A percentile compares a stretch with the other conserved stretches of the same genome.
Conservation (phyloP, 148 eudicot genomes). For the Suaeda aralocaspica region DNA sequence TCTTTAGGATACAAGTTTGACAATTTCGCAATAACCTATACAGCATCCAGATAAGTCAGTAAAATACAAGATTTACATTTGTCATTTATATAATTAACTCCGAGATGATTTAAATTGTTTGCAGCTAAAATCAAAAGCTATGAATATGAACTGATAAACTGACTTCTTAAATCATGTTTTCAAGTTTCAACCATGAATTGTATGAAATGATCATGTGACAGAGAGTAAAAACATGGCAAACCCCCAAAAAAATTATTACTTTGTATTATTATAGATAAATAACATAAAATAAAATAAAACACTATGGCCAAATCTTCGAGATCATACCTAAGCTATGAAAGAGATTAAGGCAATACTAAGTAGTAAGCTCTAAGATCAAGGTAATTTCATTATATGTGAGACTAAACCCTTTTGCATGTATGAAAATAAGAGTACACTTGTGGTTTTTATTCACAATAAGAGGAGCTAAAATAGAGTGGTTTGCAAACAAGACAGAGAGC, state of each 20-base stretch:
- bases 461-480: background rate
- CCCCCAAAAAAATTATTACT: too few relatives aligned
- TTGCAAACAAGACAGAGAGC: background rate
- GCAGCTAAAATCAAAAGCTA: background rate
- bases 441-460: too few relatives aligned
- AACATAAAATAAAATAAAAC: background rate
- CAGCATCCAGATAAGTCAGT: slow-evolving; percentile 15
- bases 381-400: background rate
- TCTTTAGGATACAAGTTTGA: slow-evolving; percentile 80
- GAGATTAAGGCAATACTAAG: background rate
- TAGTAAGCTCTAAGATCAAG: background rate
- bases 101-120: background rate
- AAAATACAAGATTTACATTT: background rate
- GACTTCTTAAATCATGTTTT: background rate
- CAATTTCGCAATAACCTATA: slow-evolving; percentile 72
- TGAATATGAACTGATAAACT: background rate
- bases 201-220: background rate
- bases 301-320: background rate
- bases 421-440: background rate
- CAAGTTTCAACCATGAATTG: background rate
- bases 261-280: too few relatives aligned
- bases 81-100: background rate
- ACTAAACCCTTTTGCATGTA: background rate
- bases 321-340: slow-evolving; percentile 4
- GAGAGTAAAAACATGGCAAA: background rate